Evolutionary conservation across 2,329 filamentous ascomycete genomes (phyloP).

Genomic region (Penicillium sp.): DNA sequence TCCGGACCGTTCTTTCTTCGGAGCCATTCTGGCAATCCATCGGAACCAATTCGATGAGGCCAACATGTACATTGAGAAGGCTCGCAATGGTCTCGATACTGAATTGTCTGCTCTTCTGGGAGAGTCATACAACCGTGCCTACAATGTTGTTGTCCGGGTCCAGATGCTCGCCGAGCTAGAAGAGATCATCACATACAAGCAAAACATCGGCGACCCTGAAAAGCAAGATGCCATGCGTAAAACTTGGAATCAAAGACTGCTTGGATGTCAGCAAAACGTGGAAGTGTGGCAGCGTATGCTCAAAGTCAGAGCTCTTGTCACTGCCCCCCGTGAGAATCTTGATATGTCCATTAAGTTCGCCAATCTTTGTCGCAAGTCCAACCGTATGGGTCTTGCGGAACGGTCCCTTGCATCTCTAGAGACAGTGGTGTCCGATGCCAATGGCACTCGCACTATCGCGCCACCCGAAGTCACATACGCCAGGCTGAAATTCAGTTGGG

Average conservation of each 20-base stretch:
- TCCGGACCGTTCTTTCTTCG: conserved; percentile 95
- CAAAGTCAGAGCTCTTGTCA: conserved; percentile 86
- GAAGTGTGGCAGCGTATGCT: conserved; percentile 99
- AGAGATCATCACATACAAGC: conserved; percentile 97
- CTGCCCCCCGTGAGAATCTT: conserved; percentile 87
- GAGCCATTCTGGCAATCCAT: conserved; percentile 90
- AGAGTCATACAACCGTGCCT: conserved; percentile 96
- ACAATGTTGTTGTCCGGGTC: conserved; percentile 94
- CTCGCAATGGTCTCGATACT: conserved; percentile 88
- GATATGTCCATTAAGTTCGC: conserved; percentile 99
- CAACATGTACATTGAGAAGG: conserved; percentile 82
- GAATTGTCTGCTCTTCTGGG: conserved; percentile 95
- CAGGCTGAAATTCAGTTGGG: conserved; percentile 97
- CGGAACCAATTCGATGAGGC: conserved; percentile 94
- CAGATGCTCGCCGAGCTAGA: conserved; percentile 99
- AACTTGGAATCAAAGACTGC: conserved; percentile 93
- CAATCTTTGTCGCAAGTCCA: conserved; percentile 95
- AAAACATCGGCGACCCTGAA: conserved; percentile 71
- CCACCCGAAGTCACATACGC: conserved; percentile 86
- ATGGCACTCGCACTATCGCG: conserved; percentile 40
- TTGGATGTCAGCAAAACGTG: conserved; percentile 93
- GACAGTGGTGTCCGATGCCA: conserved; percentile 57
- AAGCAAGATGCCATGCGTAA: conserved; percentile 87
- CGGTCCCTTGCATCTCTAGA: conserved; percentile 92
- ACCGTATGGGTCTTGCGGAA: conserved; percentile 89